Evolutionary conservation across 2,329 filamentous ascomycete species (phyloP).

Genomic region (Fusarium humuli): DNA sequence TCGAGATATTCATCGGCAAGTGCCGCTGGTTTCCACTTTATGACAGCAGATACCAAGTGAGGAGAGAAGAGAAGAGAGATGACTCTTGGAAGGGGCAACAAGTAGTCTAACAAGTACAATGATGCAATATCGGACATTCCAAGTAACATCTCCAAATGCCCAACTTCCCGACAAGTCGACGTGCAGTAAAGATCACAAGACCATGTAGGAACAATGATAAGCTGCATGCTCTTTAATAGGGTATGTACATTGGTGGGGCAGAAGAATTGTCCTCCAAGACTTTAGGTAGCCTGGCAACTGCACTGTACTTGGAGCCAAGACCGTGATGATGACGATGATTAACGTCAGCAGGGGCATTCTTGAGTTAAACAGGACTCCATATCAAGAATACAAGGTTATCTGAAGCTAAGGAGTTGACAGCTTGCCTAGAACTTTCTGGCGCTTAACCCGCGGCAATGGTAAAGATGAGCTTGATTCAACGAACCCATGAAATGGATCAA

Average conservation of each 20-base stretch:
- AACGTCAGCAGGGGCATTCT: background rate
- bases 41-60: slow-evolving; percentile 2
- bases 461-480: slow-evolving; percentile 4
- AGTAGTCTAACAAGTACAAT: background rate
- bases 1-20: slow-evolving; percentile 12
- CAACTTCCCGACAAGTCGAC: background rate
- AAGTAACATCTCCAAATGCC: background rate
- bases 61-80: background rate
- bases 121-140: background rate
- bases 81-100: background rate
- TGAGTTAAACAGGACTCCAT: background rate
- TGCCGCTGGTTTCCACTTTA: slow-evolving; percentile 23
- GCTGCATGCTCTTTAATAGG: slow-evolving; percentile 36
- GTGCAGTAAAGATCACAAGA: slow-evolving; percentile 10
- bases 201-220: slow-evolving; percentile 10
- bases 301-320: background rate
- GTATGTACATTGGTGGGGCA: slow-evolving; percentile 22
- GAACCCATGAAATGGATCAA: background rate
- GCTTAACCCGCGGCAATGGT: slow-evolving; percentile 36
- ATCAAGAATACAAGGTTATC: background rate
- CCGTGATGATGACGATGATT: background rate
- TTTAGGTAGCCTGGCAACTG: background rate
- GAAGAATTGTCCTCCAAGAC: background rate
- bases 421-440: slow-evolving; percentile 36
- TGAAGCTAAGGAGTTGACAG: slow-evolving; percentile 26